Percentiles rank a stretch among this genome's conserved stretches.
Conservation (phyloP, 2,329 filamentous ascomycete genomes). For the Trichoderma semiorbis region DNA sequence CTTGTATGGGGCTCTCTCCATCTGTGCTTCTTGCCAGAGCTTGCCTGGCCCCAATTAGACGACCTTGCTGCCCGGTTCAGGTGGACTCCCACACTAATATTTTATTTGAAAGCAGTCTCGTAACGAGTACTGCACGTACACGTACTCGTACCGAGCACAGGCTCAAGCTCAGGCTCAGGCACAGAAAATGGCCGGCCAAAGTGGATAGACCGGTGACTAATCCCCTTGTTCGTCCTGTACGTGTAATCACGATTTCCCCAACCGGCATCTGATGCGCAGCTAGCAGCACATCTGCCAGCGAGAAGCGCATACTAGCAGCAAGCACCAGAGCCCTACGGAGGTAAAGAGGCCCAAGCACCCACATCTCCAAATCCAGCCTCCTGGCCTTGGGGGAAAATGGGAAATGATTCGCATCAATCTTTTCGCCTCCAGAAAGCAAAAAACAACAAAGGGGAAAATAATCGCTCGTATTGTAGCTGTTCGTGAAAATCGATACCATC, state of each 20-base stretch:
- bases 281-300: background rate
- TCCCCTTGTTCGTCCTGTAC: background rate
- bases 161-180: background rate
- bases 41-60: background rate
- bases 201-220: background rate
- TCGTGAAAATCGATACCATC: background rate
- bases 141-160: background rate
- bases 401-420: background rate
- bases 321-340: background rate
- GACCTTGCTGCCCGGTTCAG: background rate
- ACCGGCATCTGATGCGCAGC: background rate
- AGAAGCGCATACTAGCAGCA: constrained; percentile 1
- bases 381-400: background rate
- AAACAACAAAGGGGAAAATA: background rate
- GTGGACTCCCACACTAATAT: background rate
- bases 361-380: background rate
- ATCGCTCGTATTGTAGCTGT: background rate
- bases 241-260: background rate
- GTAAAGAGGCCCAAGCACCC: background rate
- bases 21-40: background rate
- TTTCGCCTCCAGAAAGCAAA: background rate
- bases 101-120: background rate
- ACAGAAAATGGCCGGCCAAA: background rate
- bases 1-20: background rate
- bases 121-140: background rate